Evolutionary conservation across 2,329 filamentous ascomycete species (phyloP).

Genomic region (Amauroascus verrucosus): DNA sequence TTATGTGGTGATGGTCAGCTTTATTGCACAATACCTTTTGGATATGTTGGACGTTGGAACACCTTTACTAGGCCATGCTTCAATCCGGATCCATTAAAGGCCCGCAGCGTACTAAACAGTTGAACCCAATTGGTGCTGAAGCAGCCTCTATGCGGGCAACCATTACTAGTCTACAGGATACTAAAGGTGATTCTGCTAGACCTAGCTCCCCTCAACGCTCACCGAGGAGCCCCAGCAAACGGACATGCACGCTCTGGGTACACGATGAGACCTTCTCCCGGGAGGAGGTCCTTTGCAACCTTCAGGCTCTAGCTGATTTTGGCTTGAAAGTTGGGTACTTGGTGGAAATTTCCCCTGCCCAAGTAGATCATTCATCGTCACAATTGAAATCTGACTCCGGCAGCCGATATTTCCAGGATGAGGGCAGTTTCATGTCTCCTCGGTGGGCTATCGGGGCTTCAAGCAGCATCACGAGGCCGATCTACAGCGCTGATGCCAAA

Average conservation of each 20-base stretch:
- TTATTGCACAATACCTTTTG: no score
- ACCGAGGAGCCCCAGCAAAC: constrained; percentile 23
- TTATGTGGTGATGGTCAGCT: no score
- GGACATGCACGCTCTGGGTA: constrained; percentile 44
- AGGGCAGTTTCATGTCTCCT: not conserved
- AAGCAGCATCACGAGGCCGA: constrained; percentile 19
- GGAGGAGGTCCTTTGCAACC: constrained; percentile 71
- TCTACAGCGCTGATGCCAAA: constrained; percentile 28
- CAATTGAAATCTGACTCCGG: constrained; percentile 24
- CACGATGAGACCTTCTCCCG: constrained; percentile 65
- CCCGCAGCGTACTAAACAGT: constrained; percentile 34
- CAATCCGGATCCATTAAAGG: constrained; percentile 31
- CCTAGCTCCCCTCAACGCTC: constrained; percentile 22
- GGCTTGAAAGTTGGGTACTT: constrained; percentile 56
- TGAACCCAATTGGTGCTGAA: constrained; percentile 33
- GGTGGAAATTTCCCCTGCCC: constrained; percentile 54
- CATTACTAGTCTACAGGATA: not conserved
- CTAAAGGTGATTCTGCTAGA: constrained; percentile 14
- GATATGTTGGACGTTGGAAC: not conserved
- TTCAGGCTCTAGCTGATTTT: constrained; percentile 55
- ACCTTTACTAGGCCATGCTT: constrained; percentile 25
- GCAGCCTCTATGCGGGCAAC: constrained; percentile 21
- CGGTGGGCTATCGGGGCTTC: constrained; percentile 17
- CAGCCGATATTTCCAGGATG: constrained; percentile 19
- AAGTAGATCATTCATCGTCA: constrained; percentile 20